Evolutionary conservation across 208 protist genomes (phyloP).

Genomic region (Crithidia thermophila): DNA sequence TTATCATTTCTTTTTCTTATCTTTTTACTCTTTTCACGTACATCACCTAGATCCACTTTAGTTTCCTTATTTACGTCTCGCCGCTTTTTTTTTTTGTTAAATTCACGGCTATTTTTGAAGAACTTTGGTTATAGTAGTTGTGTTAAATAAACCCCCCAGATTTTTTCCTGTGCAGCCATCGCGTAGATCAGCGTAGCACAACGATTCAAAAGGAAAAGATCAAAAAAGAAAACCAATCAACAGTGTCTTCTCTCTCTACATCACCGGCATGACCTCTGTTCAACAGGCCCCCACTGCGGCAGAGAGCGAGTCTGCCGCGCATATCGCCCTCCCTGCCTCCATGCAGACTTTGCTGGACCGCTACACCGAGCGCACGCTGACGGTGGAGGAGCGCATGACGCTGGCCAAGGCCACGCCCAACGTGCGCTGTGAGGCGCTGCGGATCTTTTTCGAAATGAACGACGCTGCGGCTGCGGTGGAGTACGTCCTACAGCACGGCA

Average conservation of each 20-base stretch:
- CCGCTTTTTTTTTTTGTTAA: conserved; percentile 20
- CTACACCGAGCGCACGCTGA: conserved; percentile 39
- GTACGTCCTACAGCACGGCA: conserved; percentile 42
- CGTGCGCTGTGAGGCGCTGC: conserved; percentile 59
- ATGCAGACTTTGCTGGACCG: conserved; percentile 61
- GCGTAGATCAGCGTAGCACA: not conserved
- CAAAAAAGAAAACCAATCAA: not conserved
- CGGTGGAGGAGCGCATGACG: conserved; percentile 27
- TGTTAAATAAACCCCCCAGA: not conserved
- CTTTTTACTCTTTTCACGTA: too few relatives aligned
- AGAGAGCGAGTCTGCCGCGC: not conserved
- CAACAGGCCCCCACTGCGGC: not conserved
- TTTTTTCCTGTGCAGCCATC: not conserved
- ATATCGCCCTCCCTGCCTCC: conserved; percentile 48
- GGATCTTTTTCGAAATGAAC: conserved; percentile 61
- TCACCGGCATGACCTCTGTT: not conserved
- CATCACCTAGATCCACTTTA: too few relatives aligned
- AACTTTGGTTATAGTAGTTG: not conserved
- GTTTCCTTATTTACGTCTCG: conserved; percentile 15
- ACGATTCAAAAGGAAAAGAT: not conserved
- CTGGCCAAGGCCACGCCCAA: conserved; percentile 38
- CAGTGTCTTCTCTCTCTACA: not conserved
- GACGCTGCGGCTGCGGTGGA: conserved; percentile 39
- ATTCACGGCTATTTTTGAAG: not conserved
- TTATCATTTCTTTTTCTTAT: too few relatives aligned